A percentile compares a stretch with the other conserved stretches of the same genome.
These are phyloP conservation scores for Diaporthe sp. DNA, from an alignment of 2,329 filamentous ascomycete species.

Conservation along the genomic window DNA sequence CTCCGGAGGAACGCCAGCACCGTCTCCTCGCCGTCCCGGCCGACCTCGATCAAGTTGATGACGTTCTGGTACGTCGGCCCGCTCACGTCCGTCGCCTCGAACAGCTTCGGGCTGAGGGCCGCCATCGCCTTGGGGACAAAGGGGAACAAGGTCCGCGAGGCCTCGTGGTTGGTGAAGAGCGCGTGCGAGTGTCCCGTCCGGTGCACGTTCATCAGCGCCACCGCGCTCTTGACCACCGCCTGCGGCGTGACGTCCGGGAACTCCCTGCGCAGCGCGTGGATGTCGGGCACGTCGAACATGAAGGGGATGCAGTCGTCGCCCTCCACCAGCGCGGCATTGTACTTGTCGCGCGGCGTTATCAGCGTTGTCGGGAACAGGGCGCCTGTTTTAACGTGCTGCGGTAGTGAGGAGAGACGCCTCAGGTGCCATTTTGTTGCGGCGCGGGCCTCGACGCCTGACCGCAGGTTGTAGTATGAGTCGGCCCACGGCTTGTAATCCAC, in stretches of 20 bases:
- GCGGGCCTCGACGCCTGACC: slow-evolving; percentile 29
- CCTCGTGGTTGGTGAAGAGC: slow-evolving; percentile 36
- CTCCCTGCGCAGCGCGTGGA: slow-evolving; percentile 30
- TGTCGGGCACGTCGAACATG: slow-evolving; percentile 32
- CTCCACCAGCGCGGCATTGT: slow-evolving; percentile 21
- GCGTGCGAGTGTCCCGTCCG: slow-evolving; percentile 37
- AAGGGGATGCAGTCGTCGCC: slow-evolving; percentile 30
- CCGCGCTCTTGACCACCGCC: slow-evolving; percentile 34
- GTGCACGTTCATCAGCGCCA: slow-evolving; percentile 35
- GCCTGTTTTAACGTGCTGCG: background rate
- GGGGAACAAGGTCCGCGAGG: slow-evolving; percentile 35
- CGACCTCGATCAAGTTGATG: slow-evolving; percentile 32
- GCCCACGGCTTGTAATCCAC: slow-evolving; percentile 38
- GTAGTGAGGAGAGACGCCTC: slow-evolving; percentile 14
- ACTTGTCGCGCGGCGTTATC: slow-evolving; percentile 7
- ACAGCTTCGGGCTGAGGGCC: slow-evolving; percentile 25
- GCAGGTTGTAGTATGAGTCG: slow-evolving; percentile 35
- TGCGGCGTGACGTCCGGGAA: slow-evolving; percentile 29
- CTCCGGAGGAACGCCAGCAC: slow-evolving; percentile 31
- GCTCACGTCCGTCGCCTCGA: slow-evolving; percentile 36
- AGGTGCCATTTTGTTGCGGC: slow-evolving; percentile 34
- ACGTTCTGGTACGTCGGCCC: slow-evolving; percentile 37
- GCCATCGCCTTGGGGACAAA: slow-evolving; percentile 32
- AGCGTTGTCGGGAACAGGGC: slow-evolving; percentile 25
- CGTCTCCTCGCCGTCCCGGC: slow-evolving; percentile 1